phyloP scores from a whole-genome alignment of 176 grass and related monocot species.

The Raddia distichophylla region DNA sequence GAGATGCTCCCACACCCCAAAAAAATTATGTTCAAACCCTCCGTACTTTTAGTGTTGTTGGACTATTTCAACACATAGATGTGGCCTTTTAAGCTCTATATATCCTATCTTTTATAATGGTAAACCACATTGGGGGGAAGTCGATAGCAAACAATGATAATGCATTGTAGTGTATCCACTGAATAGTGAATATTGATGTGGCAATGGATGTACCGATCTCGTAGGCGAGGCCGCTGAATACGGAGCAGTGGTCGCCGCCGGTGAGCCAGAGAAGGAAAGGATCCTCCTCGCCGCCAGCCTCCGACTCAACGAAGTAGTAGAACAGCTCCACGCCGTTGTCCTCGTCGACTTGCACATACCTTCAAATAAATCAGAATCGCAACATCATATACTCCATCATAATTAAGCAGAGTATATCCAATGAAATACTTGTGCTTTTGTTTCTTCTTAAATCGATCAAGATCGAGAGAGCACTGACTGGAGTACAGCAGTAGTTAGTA shows the following conservation, averaged over 20 bases:
- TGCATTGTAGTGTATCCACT: too few relatives aligned
- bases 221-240: slow-evolving; percentile 52
- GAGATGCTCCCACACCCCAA: too few relatives aligned
- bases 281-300: slow-evolving; percentile 1
- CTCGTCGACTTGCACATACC: slow-evolving; percentile 67
- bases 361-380: neutral
- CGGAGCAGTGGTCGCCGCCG: slow-evolving; percentile 62
- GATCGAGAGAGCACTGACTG: neutral
- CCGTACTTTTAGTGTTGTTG: too few relatives aligned
- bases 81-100: too few relatives aligned
- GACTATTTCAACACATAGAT: too few relatives aligned
- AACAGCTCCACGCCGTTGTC: slow-evolving; percentile 59
- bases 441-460: neutral
- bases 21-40: too few relatives aligned
- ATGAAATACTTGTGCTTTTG: neutral
- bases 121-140: too few relatives aligned
- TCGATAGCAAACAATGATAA: too few relatives aligned
- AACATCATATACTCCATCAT: too few relatives aligned
- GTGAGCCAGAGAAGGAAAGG: slow-evolving; percentile 74
- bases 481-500: neutral
- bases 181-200: too few relatives aligned
- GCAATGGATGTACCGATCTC: slow-evolving; percentile 52
- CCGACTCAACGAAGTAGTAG: slow-evolving; percentile 69
- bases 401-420: neutral
- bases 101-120: too few relatives aligned